Base-by-base conservation (phyloP, 2,329 filamentous ascomycete genomes). In the Coleophoma eucalyptorum region DNA sequence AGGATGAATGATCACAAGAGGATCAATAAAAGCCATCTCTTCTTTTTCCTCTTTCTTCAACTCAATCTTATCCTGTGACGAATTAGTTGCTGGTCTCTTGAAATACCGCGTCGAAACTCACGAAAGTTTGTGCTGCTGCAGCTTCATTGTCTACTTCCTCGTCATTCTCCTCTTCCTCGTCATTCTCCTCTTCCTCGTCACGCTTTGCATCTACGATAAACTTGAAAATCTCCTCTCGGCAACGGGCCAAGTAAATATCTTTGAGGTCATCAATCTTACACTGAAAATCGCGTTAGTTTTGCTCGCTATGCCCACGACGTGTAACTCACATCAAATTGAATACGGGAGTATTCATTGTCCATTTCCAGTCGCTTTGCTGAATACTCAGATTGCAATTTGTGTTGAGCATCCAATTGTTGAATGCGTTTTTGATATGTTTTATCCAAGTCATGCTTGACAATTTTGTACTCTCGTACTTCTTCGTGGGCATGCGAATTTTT, bases 401-500 rank as follows among this genome's bases (percentile, higher is more conserved):
- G 44, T 21, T 55, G 47, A 18, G 16, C 31, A 7, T 57, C 44
- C n/a, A 59, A 34, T 26, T 54, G 44, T 8, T 55, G 48, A 19
- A 49, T 18, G 15, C 48, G 49, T 41, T 58, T 52, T 10, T 51
- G 43, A 49, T 54, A 55, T n/a, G 46, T 42, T 12, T 53, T 49
- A 6, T 61, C 38, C 34, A 66, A 54, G 16, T 43, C 48, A 6
- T 54, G 43, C 11, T 48, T 57, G 5, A 63, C 56, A 31, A 53
- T 48, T 7, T 56, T 19, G 53, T 56, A 67, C 46, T 66, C 62
- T 1, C 62, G 61, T 26, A 63, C 47, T 31, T 51, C 54, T 48
- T 63, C 56, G 48, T 65, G 57, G 51, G 59, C 60, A 8, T 56
- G 52, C 4, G 58, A 53, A 49, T 65, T 55, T 2, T 54, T 53